Evolutionary conservation across 371 early-diverging fungal genomes (phyloP).

Genomic region (Mucor indicus): DNA sequence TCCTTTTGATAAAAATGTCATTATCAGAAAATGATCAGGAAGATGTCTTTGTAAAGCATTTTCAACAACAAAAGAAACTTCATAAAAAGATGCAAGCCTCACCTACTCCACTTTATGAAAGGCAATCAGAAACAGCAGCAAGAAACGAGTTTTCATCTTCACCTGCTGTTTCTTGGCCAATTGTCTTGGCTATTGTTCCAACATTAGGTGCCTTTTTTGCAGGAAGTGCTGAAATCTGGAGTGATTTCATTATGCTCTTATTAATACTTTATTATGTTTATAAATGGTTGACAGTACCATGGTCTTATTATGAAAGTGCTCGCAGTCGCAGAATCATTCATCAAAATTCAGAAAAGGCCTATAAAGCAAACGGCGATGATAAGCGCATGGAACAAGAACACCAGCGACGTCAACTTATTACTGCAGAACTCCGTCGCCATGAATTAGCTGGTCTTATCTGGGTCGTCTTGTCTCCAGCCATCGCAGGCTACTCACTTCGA

Average conservation of each 20-base stretch:
- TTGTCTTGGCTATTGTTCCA: constrained; percentile 59
- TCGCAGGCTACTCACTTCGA: constrained; percentile 59
- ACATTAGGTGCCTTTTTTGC: constrained; percentile 61
- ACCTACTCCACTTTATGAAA: too few species aligned
- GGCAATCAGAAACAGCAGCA: not conserved
- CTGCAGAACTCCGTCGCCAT: constrained; percentile 50
- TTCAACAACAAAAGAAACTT: constrained; percentile 29
- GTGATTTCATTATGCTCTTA: constrained; percentile 60
- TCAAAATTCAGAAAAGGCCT: constrained; percentile 8
- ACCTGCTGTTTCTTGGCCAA: constrained; percentile 56
- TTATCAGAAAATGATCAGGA: constrained; percentile 53
- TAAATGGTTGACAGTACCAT: constrained; percentile 70
- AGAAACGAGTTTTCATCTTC: not conserved
- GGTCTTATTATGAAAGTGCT: constrained; percentile 68
- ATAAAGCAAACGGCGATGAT: not conserved
- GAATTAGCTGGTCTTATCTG: constrained; percentile 52
- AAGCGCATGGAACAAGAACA: constrained; percentile 4
- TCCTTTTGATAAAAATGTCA: constrained; percentile 52
- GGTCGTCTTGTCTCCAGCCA: constrained; percentile 52
- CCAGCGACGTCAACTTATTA: constrained; percentile 9
- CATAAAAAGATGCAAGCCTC: too few species aligned
- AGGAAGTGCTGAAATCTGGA: constrained; percentile 65
- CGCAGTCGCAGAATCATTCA: constrained; percentile 48
- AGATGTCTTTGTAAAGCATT: constrained; percentile 17
- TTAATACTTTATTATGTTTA: constrained; percentile 65